Evolutionary conservation across 2,329 filamentous ascomycete genomes (phyloP).

Genomic region (Epicoccum nigrum): DNA sequence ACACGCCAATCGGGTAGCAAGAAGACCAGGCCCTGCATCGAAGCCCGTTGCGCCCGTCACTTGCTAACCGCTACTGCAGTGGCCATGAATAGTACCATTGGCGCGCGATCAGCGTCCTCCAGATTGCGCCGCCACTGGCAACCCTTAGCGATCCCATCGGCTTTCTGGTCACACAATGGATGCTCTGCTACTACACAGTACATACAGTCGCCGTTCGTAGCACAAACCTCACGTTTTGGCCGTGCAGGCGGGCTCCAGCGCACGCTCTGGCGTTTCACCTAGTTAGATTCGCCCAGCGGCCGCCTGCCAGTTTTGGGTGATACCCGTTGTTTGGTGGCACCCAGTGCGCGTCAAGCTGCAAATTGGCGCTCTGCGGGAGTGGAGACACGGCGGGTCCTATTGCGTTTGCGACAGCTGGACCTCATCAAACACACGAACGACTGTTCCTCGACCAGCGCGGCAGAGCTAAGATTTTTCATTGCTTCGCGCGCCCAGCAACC

Average conservation of each 20-base stretch:
- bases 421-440: slow-evolving; percentile 40
- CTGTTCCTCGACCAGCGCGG: slow-evolving; percentile 24
- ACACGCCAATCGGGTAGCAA: slow-evolving; percentile 26
- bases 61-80: slow-evolving; percentile 9
- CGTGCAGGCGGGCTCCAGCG: slow-evolving; percentile 4
- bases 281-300: slow-evolving; percentile 22
- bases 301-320: slow-evolving; percentile 24
- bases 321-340: slow-evolving; percentile 26
- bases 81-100: slow-evolving; percentile 16
- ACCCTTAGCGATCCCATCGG: not conserved
- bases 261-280: slow-evolving; percentile 23
- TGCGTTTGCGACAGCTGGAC: slow-evolving; percentile 23
- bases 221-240: not conserved
- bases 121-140: slow-evolving; percentile 1
- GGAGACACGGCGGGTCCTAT: slow-evolving; percentile 19
- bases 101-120: slow-evolving; percentile 12
- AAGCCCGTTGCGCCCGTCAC: slow-evolving; percentile 25
- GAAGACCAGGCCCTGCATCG: slow-evolving; percentile 28
- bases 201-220: not conserved
- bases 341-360: slow-evolving; percentile 24
- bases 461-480: slow-evolving; percentile 18
- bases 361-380: slow-evolving; percentile 18
- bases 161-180: not conserved
- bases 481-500: not conserved
- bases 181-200: too few relatives aligned